Evolutionary conservation across 371 early-diverging fungal species (phyloP).

Genomic region (Mucor sp.): DNA sequence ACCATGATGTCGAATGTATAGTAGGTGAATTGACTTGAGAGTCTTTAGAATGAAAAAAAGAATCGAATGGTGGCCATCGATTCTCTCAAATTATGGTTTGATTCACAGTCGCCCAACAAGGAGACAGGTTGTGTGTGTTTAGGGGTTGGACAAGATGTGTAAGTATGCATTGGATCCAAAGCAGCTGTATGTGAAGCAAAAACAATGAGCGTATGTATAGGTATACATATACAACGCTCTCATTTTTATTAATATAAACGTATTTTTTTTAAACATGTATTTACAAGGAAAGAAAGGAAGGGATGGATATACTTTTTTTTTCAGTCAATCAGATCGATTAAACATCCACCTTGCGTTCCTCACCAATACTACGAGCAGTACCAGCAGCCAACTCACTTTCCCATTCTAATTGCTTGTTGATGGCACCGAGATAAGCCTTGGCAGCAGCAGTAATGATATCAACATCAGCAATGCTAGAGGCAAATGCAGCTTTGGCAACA

Average conservation of each 20-base stretch:
- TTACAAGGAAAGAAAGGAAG: not conserved
- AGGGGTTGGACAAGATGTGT: not conserved
- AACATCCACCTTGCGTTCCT: slow-evolving; percentile 50
- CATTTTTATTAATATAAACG: not conserved
- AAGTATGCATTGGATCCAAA: too few relatives aligned
- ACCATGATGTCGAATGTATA: slow-evolving; percentile 40
- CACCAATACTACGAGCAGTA: slow-evolving; percentile 36
- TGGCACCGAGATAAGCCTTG: slow-evolving; percentile 83
- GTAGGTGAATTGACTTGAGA: not conserved
- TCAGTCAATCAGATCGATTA: slow-evolving; percentile 15
- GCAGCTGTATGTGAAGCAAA: too few relatives aligned
- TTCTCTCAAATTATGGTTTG: not conserved
- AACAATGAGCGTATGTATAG: not conserved
- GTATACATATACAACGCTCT: not conserved
- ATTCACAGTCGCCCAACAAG: not conserved
- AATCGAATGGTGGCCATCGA: not conserved
- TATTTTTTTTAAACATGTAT: not conserved
- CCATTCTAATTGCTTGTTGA: slow-evolving; percentile 70
- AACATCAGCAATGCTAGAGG: slow-evolving; percentile 75
- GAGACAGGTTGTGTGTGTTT: not conserved
- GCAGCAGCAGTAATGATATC: slow-evolving; percentile 87
- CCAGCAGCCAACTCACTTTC: slow-evolving; percentile 34
- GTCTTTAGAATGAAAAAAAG: not conserved
- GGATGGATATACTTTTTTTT: not conserved
- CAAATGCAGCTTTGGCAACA: slow-evolving; percentile 48